These are phyloP conservation scores for Podaxis sp. DNA, from an alignment of 768 basidiomycete species.

Conservation along the genomic window DNA sequence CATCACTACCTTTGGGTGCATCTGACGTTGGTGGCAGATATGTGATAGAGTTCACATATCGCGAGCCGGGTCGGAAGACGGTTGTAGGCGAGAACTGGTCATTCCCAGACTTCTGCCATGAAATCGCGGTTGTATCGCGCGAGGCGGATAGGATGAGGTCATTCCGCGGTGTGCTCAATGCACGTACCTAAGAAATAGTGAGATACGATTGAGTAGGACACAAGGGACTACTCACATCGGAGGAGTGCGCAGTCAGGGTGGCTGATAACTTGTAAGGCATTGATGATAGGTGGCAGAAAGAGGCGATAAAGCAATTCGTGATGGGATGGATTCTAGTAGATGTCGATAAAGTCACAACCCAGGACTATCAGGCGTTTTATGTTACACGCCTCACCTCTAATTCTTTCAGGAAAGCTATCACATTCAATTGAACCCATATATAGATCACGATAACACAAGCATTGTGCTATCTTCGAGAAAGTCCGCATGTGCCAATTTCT, in stretches of 20 bases:
- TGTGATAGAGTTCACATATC: slow-evolving; percentile 78
- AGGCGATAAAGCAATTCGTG: slow-evolving; percentile 1
- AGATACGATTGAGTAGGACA: slow-evolving; percentile 7
- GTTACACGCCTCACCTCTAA: not conserved
- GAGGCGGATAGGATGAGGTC: slow-evolving; percentile 85
- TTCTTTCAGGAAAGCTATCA: not conserved
- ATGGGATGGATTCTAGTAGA: not conserved
- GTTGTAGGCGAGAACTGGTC: slow-evolving; percentile 50
- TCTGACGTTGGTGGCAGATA: slow-evolving; percentile 68
- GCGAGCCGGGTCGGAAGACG: slow-evolving; percentile 59
- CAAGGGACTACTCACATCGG: slow-evolving; percentile 21
- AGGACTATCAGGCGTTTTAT: not conserved
- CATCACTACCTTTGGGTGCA: slow-evolving; percentile 57
- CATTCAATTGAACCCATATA: too few relatives aligned
- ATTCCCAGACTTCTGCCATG: slow-evolving; percentile 61
- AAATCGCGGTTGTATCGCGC: slow-evolving; percentile 85
- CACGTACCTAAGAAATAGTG: slow-evolving; percentile 63
- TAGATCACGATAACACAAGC: too few relatives aligned
- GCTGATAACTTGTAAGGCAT: slow-evolving; percentile 32
- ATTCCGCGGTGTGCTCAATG: slow-evolving; percentile 70
- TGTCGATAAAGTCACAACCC: not conserved
- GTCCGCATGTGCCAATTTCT: too few relatives aligned
- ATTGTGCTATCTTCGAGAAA: too few relatives aligned
- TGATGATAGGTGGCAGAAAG: not conserved
- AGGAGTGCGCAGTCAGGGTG: slow-evolving; percentile 25